Evolutionary conservation across 176 grass and related monocot species (phyloP).

Genomic region (Rhynchospora breviuscula): DNA sequence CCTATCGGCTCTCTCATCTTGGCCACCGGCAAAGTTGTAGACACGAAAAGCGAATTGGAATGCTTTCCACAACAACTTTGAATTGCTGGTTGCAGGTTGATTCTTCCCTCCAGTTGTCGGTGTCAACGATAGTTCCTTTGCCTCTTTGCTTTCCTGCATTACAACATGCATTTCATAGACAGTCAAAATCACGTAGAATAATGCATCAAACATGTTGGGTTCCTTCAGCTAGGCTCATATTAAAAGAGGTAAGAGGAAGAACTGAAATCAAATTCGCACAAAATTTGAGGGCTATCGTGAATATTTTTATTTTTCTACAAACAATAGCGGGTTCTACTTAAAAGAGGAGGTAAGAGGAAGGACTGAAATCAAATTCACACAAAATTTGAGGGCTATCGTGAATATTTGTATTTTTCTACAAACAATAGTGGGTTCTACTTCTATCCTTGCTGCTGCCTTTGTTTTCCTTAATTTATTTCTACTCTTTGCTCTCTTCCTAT

Average conservation of each 20-base stretch:
- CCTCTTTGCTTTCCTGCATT: conserved; percentile 35
- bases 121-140: background rate
- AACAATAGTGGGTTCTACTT: background rate
- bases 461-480: too few relatives aligned
- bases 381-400: background rate
- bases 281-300: background rate
- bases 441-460: too few relatives aligned
- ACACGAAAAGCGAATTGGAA: conserved; percentile 57
- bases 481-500: too few relatives aligned
- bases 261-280: background rate
- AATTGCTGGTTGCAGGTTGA: background rate
- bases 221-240: background rate
- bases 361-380: background rate
- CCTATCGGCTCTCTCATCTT: conserved; percentile 56
- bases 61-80: conserved; percentile 54
- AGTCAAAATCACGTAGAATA: background rate
- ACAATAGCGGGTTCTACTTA: background rate
- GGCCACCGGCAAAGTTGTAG: conserved; percentile 57
- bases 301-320: background rate
- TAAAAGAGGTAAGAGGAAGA: background rate
- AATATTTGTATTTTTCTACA: background rate
- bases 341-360: background rate
- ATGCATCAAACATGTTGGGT: background rate
- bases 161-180: background rate
- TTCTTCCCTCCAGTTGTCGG: background rate